These are phyloP conservation scores for Hyaloscypha bicolor DNA, from an alignment of 495 filamentous ascomycete species.

Conservation along the genomic window DNA sequence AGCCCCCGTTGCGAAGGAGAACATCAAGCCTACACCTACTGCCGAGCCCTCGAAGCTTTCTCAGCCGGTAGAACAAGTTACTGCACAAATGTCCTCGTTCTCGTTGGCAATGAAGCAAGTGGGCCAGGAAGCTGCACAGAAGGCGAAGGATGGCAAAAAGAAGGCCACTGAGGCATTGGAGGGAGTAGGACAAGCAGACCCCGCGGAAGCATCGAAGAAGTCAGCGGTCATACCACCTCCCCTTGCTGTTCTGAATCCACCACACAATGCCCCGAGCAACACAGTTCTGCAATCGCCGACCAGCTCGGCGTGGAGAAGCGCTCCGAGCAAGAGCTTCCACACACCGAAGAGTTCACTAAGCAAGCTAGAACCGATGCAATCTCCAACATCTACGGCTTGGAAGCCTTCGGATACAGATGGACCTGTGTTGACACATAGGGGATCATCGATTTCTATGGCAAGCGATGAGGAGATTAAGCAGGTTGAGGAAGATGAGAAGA, in stretches of 20 bases:
- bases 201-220: constrained; percentile 27
- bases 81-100: constrained; percentile 28
- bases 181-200: constrained; percentile 28
- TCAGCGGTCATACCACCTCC: constrained; percentile 23
- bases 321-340: neutral
- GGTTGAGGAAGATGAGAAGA: constrained; percentile 41
- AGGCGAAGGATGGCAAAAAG: constrained; percentile 52
- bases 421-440: constrained; percentile 35
- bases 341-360: constrained; percentile 19
- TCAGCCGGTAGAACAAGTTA: neutral
- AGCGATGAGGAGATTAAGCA: constrained; percentile 31
- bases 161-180: constrained; percentile 23
- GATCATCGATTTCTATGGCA: constrained; percentile 29
- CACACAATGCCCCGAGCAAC: neutral
- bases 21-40: constrained; percentile 20
- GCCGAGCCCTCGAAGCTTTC: constrained; percentile 15
- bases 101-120: constrained; percentile 64
- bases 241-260: constrained; percentile 9
- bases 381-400: constrained; percentile 48
- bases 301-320: constrained; percentile 41
- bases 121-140: constrained; percentile 70
- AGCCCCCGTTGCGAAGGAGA: constrained; percentile 18
- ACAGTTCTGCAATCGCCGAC: constrained; percentile 41
- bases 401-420: constrained; percentile 42
- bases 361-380: constrained; percentile 40